Evolutionary conservation across 192 early-diverging fungal genomes (phyloP).

Genomic region (Coemansia erecta): DNA sequence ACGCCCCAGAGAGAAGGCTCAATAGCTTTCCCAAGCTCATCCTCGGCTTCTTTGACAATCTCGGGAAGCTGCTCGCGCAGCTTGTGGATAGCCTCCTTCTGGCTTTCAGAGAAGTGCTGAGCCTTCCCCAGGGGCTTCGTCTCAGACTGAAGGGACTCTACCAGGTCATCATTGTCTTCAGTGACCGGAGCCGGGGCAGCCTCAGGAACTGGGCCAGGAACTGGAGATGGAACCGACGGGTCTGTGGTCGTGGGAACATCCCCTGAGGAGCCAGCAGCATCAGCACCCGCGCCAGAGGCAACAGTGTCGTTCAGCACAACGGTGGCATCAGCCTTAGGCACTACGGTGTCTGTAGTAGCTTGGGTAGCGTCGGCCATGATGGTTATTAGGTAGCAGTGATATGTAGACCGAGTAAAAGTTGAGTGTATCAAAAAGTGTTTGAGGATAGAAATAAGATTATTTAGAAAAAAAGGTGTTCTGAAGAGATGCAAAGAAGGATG

Average conservation of each 20-base stretch:
- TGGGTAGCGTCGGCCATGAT: background rate
- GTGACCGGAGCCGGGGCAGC: background rate
- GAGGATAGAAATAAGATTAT: background rate
- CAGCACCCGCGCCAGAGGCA: no score
- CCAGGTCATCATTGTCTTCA: background rate
- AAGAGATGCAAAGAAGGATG: background rate
- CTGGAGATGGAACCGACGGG: no score
- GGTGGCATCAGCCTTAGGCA: background rate
- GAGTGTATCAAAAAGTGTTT: background rate
- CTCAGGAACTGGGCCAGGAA: background rate
- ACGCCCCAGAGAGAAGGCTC: slow-evolving; percentile 54
- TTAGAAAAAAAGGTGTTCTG: background rate
- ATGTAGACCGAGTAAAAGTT: no score
- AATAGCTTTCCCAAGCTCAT: slow-evolving; percentile 12
- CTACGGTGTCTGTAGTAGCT: background rate
- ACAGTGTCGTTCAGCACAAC: no score
- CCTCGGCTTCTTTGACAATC: slow-evolving; percentile 40
- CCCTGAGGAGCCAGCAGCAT: no score
- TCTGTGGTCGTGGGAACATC: no score
- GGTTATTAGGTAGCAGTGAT: background rate
- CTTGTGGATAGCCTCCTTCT: slow-evolving; percentile 42
- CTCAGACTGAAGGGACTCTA: no score
- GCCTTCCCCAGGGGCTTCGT: slow-evolving; percentile 12
- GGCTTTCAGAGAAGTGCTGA: slow-evolving; percentile 47
- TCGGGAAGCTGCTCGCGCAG: slow-evolving; percentile 52